Base-by-base conservation (phyloP, 2,329 filamentous ascomycete genomes). In the Colletotrichum echinochloae region DNA sequence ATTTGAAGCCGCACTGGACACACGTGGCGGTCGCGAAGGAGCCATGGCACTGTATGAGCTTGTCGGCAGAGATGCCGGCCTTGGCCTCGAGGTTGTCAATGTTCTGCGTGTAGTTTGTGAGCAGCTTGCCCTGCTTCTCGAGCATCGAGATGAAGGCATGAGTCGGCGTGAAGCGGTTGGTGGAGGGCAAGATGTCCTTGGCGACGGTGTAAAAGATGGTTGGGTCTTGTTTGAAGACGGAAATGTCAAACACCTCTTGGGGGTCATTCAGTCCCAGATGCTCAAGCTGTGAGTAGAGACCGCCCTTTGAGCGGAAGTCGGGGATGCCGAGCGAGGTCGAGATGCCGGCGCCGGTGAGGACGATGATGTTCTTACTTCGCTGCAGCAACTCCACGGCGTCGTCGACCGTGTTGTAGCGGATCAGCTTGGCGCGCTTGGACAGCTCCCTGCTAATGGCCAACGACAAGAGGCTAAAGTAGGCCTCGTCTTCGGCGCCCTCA, bases 81-180 rank as follows among this genome's bases (percentile, higher is more conserved):
- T 93, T 91, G 72, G 91, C 88, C 80, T 99, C 95, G 61, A 98
- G 90, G 76, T 98, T 98, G 84, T 99, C 96, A 77, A 99, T 98
- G 80, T 99, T 99, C 79, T 99, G 96, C 0, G 96, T 97, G 83
- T 98, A 99, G 82, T 98, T 98, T 51, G 95, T 98, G 70, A 98
- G 88, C 8, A 99, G 88, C 80, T 97, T 97, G 74, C 89, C 90
- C 80, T 94, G 92, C 75, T 95, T 88, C 80, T 99, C 93, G 44
- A 99, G 88, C 75, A 98, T 87, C 41, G 91, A 90, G 77, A 99
- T 97, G 83, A 99, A 99, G 63, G 92, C 91, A 84, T 99, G 96
- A 0, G 96, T 98, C 0, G 95, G 95, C 1, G 95, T 94, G 84
- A 90, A 97, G 76, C 90, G 90, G 74, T 93, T 90, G 18, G 91